Percentiles rank a stretch among this genome's conserved stretches.
Conservation (phyloP, 495 filamentous ascomycete species). For the Neurospora intermedia region DNA sequence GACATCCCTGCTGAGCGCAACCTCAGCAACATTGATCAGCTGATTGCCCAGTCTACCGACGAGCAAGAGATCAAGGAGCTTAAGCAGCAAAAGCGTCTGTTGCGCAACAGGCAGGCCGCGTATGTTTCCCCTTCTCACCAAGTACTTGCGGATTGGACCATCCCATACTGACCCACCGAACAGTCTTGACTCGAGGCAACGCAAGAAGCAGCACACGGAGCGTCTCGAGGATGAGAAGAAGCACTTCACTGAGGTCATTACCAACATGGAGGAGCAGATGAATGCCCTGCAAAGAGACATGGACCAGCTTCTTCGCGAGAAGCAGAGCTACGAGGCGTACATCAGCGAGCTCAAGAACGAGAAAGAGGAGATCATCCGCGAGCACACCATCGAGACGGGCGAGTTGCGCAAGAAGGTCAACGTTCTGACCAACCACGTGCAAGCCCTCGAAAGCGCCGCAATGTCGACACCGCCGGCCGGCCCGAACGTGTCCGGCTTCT, state of each 20-base stretch:
- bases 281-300: conserved; percentile 55
- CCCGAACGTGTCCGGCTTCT: conserved; percentile 49
- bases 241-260: conserved; percentile 63
- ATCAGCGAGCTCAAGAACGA: conserved; percentile 69
- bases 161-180: conserved; percentile 28
- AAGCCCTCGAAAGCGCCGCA: conserved; percentile 60
- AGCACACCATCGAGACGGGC: conserved; percentile 86
- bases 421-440: conserved; percentile 74
- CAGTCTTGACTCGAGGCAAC: conserved; percentile 90
- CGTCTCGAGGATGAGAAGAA: conserved; percentile 96
- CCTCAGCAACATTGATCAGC: conserved; percentile 85
- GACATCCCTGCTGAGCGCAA: conserved; percentile 93
- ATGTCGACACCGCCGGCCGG: conserved; percentile 36
- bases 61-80: conserved; percentile 95
- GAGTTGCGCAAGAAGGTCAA: conserved; percentile 94
- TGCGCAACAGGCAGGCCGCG: conserved; percentile 94
- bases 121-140: conserved; percentile 40
- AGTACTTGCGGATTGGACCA: conserved; percentile 10
- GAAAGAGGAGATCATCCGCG: conserved; percentile 82
- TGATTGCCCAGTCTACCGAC: conserved; percentile 80
- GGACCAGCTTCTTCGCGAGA: conserved; percentile 53
- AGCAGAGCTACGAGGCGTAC: conserved; percentile 62
- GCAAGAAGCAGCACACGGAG: conserved; percentile 98
- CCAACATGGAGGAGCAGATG: conserved; percentile 70
- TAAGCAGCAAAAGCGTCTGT: conserved; percentile 93